Conservation (phyloP, 345 rosid genomes). For the Odontarrhena argentea region DNA sequence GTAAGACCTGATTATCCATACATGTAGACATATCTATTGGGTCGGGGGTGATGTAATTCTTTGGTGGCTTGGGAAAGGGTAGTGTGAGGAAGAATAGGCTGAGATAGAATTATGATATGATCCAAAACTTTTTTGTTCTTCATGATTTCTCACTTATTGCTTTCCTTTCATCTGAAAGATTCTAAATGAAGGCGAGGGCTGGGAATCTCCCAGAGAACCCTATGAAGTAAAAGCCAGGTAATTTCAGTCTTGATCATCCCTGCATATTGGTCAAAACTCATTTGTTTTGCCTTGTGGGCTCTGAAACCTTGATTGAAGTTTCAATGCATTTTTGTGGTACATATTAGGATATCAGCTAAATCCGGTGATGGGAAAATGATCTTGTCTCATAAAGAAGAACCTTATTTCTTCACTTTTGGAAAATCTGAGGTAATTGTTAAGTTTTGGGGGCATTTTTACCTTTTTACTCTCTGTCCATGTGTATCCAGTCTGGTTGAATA, state of each 20-base stretch:
- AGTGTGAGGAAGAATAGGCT: constrained; percentile 22
- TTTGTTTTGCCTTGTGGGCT: constrained; percentile 10
- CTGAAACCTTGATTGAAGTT: neutral
- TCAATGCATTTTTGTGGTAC: constrained; percentile 15
- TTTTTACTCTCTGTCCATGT: constrained; percentile 11
- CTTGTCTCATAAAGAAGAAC: constrained; percentile 62
- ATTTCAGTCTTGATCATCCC: constrained; percentile 27
- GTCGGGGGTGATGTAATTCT: constrained; percentile 1
- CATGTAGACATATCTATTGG: neutral
- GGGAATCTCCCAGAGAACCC: constrained; percentile 95
- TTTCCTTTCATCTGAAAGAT: constrained; percentile 50
- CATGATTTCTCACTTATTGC: constrained; percentile 24
- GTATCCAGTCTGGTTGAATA: neutral
- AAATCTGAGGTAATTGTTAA: constrained; percentile 72
- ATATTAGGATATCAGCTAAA: constrained; percentile 78
- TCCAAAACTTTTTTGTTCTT: constrained; percentile 10
- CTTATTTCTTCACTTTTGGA: constrained; percentile 86
- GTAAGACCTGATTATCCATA: constrained; percentile 43
- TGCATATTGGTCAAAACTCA: constrained; percentile 18
- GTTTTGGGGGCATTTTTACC: constrained; percentile 12
- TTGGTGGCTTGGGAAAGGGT: constrained; percentile 22
- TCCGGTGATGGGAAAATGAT: constrained; percentile 70
- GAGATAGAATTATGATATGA: neutral
- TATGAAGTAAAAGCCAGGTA: constrained; percentile 93
- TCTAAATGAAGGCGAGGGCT: constrained; percentile 80